Evolutionary conservation across 306 rosid species (phyloP).

Genomic region (Corylus americana): DNA sequence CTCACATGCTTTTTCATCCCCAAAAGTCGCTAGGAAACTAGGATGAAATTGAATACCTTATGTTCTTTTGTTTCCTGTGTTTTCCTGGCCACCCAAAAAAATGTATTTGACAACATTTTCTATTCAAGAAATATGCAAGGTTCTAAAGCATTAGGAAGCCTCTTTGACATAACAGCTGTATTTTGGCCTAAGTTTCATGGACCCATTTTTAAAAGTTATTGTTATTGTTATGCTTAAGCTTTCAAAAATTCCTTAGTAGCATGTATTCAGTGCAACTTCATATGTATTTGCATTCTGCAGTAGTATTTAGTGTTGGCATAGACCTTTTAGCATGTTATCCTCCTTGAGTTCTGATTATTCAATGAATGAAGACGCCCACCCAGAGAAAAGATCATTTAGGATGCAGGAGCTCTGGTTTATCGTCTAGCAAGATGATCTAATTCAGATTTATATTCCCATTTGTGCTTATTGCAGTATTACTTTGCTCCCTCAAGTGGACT

Average conservation of each 20-base stretch:
- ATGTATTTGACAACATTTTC: not conserved
- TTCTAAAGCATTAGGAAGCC: not conserved
- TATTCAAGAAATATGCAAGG: not conserved
- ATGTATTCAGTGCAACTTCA: not conserved
- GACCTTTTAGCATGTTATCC: constrained; percentile 2
- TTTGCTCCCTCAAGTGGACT: constrained; percentile 47
- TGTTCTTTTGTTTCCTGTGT: not conserved
- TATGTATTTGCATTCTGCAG: constrained; percentile 6
- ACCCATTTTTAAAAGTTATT: not conserved
- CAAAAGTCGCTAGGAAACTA: not conserved
- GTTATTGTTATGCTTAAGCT: constrained; percentile 2
- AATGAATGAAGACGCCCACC: not conserved
- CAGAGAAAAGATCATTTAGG: not conserved
- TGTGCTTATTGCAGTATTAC: constrained; percentile 62
- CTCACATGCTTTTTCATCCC: not conserved
- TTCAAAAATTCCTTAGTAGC: not conserved
- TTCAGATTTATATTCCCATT: constrained; percentile 23
- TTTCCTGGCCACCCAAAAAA: not conserved
- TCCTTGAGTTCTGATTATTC: not conserved
- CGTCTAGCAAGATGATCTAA: constrained; percentile 18
- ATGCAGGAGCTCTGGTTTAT: constrained; percentile 5
- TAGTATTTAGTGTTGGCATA: constrained; percentile 10
- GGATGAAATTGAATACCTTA: not conserved
- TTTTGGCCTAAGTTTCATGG: not conserved
- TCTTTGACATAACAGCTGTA: not conserved